These are phyloP conservation scores for Thraustotheca clavata DNA, from an alignment of 352 stramenopile genomes.

Conservation along the genomic window DNA sequence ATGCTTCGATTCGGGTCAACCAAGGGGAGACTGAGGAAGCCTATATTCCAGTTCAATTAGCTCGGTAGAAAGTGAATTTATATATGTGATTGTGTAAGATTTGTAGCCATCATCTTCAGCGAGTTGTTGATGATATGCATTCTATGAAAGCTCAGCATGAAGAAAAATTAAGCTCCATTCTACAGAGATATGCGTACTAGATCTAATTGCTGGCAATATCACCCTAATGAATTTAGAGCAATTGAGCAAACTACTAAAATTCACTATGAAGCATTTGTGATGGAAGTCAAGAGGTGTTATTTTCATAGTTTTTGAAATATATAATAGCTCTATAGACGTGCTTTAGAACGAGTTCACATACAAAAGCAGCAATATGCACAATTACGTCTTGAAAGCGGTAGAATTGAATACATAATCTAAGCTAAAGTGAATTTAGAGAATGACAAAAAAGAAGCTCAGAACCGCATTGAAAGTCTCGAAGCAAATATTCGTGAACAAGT, in stretches of 20 bases:
- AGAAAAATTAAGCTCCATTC: constrained; percentile 37
- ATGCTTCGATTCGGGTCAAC: not conserved
- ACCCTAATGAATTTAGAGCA: constrained; percentile 30
- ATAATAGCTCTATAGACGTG: not conserved
- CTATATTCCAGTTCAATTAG: constrained; percentile 69
- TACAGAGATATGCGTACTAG: constrained; percentile 23
- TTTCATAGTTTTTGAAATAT: not conserved
- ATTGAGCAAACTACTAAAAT: constrained; percentile 49
- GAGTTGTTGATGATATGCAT: constrained; percentile 74
- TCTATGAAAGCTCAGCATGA: constrained; percentile 60
- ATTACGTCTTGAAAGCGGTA: constrained; percentile 6
- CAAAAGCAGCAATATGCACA: constrained; percentile 13
- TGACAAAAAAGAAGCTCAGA: not conserved
- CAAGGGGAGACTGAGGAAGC: constrained; percentile 34
- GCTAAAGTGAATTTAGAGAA: not conserved
- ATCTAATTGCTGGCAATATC: not conserved
- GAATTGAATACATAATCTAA: not conserved
- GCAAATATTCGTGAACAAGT: not conserved
- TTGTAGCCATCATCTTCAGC: constrained; percentile 27
- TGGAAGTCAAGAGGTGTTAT: constrained; percentile 30
- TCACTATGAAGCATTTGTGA: constrained; percentile 48
- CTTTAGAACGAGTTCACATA: constrained; percentile 6
- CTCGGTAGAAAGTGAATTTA: constrained; percentile 17
- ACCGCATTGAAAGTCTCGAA: not conserved
- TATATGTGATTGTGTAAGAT: not conserved